Percentiles rank a stretch among this genome's conserved stretches.
Conservation (phyloP, 345 rosid species). For the Brassica nigra region DNA sequence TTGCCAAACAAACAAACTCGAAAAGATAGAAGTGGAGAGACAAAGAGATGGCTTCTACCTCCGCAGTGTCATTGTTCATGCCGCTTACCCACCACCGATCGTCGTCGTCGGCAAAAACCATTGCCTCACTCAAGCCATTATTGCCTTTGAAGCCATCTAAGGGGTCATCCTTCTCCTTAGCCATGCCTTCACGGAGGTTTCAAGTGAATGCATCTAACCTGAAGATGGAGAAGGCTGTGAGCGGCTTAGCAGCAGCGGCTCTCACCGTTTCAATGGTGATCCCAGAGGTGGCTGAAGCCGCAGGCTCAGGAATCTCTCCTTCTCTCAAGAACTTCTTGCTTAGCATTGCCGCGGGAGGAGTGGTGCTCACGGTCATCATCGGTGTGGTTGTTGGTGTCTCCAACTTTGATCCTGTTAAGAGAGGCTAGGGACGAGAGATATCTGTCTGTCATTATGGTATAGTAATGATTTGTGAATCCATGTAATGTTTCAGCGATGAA, state of each 20-base stretch:
- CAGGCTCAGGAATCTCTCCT: slow-evolving; percentile 59
- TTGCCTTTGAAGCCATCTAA: slow-evolving; percentile 53
- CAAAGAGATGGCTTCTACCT: slow-evolving; percentile 42
- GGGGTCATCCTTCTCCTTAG: slow-evolving; percentile 14
- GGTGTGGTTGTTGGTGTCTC: slow-evolving; percentile 84
- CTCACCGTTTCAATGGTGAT: slow-evolving; percentile 74
- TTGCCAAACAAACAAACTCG: slow-evolving; percentile 1
- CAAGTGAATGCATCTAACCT: slow-evolving; percentile 55
- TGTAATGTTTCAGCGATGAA: too few species aligned
- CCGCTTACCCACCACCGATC: slow-evolving; percentile 47
- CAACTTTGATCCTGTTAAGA: slow-evolving; percentile 69
- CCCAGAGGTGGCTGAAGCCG: slow-evolving; percentile 80
- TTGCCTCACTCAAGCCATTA: slow-evolving; percentile 58
- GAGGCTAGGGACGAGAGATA: slow-evolving; percentile 35
- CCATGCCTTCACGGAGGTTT: slow-evolving; percentile 32
- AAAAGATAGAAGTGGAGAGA: neutral
- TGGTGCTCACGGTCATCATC: slow-evolving; percentile 54
- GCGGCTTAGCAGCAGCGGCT: slow-evolving; percentile 72
- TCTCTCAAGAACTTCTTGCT: slow-evolving; percentile 95
- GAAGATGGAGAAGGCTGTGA: slow-evolving; percentile 65
- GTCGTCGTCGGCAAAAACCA: slow-evolving; percentile 29
- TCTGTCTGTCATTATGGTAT: too few species aligned
- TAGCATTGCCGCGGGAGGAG: slow-evolving; percentile 75
- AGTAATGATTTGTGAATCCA: too few species aligned
- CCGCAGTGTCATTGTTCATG: slow-evolving; percentile 57